Base-by-base conservation (phyloP, 2,329 filamentous ascomycete species). In the Septoria petroselini region DNA sequence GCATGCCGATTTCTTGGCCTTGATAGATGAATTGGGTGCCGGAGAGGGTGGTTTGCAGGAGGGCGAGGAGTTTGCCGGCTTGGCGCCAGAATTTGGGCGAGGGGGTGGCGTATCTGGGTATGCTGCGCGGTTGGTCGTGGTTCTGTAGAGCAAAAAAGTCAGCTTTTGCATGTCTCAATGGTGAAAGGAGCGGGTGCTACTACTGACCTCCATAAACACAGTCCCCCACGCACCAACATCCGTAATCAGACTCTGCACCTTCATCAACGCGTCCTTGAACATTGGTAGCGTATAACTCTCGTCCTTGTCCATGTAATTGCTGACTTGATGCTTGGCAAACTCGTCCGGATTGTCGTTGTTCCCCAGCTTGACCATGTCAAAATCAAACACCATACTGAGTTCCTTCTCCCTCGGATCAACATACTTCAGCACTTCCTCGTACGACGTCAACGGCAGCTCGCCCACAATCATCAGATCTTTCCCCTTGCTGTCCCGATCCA, bases 381-480 rank as follows among this genome's bases (percentile, higher is more conserved):
- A 88, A 59, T 85, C 80, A 68, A 88, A 87, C 29, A 87, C 83
- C 82, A 87, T 87, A 64, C 79, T 82, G 37, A 87, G 68, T 62
- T 86, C 82, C 25, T 75, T 73, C 12, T 78, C 73, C 9, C 52
- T 39, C 17, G 73, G 76, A 2, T 73, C 73, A 2, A 86, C 82
- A 5, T 74, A 74, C 11, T 71, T 70, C 4, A 82, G 60, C 1
- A 81, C 73, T 50, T 80, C 75, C 5, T 75, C 66, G 6, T 70
- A 69, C 40, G 68, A 70, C 1, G 74, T 68, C 55, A 65, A 72
- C 2, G 75, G 74, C 68, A 77, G 76, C 65, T 78, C 76, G 8
- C 76, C 76, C 2, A 78, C 76, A 46, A 73, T 75, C 58, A 78
- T 74, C n/a, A 61, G 44, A 18, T 60, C 59, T 35, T 57, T 55